Percentiles rank a stretch among this genome's conserved stretches.
Conservation (phyloP, 139 green algal genomes). For the Marvania coccoides region DNA sequence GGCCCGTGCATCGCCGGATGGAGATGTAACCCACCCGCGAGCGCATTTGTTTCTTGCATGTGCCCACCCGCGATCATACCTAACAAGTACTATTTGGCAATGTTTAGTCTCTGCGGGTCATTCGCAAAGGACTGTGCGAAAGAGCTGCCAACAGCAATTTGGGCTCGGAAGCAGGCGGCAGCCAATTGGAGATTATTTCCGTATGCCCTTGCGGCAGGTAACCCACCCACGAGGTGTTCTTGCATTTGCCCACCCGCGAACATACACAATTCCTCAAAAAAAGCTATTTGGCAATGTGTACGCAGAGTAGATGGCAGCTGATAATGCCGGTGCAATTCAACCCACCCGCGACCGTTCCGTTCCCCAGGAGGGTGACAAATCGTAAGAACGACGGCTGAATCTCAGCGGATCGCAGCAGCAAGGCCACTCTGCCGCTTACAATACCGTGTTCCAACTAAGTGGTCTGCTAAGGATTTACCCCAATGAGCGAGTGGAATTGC, state of each 20-base stretch:
- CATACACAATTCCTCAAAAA: neutral
- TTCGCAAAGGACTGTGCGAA: no score
- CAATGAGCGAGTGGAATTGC: conserved; percentile 58
- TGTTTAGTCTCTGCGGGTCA: no score
- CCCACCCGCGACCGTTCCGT: neutral
- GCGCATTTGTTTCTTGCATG: neutral
- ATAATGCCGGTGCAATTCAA: neutral
- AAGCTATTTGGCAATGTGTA: neutral
- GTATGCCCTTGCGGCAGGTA: neutral
- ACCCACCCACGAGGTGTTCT: neutral
- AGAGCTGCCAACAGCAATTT: neutral
- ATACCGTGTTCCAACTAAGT: conserved; percentile 69
- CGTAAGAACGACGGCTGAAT: conserved; percentile 56
- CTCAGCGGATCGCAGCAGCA: conserved; percentile 74
- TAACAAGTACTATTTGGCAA: neutral
- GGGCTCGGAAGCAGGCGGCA: neutral
- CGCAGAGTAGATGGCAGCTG: neutral
- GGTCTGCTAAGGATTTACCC: conserved; percentile 77
- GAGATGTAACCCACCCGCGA: no score
- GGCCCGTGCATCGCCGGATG: no score
- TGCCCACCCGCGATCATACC: neutral
- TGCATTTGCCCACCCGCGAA: neutral
- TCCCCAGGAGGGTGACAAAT: conserved; percentile 35
- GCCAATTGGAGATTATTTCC: no score
- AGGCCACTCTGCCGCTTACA: conserved; percentile 75